These are phyloP conservation scores for Sugiyamaella lignohabitans DNA, from an alignment of 805 yeast genomes.

Conservation along the genomic window DNA sequence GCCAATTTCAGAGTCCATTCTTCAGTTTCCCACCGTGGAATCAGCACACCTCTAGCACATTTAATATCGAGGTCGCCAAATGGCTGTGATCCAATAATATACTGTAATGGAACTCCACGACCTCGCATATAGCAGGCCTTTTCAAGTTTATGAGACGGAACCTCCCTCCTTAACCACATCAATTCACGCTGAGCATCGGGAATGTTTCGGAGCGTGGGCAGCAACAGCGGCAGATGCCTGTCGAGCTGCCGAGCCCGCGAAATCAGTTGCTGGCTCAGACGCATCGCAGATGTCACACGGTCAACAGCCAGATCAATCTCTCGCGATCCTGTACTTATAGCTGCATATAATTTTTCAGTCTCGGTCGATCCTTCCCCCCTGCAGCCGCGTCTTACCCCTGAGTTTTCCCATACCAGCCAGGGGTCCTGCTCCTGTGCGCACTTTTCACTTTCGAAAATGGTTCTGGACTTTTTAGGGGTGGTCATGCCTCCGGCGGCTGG, in stretches of 20 bases:
- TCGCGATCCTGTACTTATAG: too few relatives aligned
- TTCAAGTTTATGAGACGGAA: conserved; percentile 42
- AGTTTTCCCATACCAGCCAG: too few relatives aligned
- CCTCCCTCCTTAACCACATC: conserved; percentile 56
- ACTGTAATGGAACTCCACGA: conserved; percentile 66
- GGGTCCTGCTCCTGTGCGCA: too few relatives aligned
- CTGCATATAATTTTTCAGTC: too few relatives aligned
- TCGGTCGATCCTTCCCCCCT: too few relatives aligned
- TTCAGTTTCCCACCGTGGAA: conserved; percentile 95
- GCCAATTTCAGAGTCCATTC: conserved; percentile 62
- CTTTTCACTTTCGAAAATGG: too few relatives aligned
- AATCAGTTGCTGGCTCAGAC: conserved; percentile 17
- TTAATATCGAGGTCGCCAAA: conserved; percentile 61
- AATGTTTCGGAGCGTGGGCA: conserved; percentile 22
- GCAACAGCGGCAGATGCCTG: conserved; percentile 19
- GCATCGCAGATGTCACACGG: too few relatives aligned
- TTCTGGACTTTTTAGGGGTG: too few relatives aligned
- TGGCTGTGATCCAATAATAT: conserved; percentile 80
- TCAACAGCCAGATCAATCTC: too few relatives aligned
- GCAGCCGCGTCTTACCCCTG: too few relatives aligned
- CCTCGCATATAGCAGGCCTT: conserved; percentile 51
- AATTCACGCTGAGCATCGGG: conserved; percentile 49
- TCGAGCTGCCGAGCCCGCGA: conserved; percentile 15
- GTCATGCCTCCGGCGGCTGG: too few relatives aligned
- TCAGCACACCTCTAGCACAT: conserved; percentile 62